Conservation (phyloP, 768 basidiomycete species). For the Cystofilobasidium ferigula region DNA sequence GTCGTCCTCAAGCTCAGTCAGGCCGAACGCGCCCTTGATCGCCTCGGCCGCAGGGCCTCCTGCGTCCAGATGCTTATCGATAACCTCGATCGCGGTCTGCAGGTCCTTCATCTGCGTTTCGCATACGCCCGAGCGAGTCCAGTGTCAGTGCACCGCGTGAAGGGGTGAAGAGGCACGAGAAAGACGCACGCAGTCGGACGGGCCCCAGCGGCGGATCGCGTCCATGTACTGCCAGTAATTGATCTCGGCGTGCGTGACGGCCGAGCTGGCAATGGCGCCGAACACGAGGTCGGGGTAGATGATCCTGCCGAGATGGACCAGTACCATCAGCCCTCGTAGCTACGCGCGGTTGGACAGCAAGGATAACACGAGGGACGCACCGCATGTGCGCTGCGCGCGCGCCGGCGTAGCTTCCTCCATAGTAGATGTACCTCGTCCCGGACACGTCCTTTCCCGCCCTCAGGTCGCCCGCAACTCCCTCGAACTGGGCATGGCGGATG, state of each 20-base stretch:
- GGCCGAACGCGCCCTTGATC: constrained; percentile 68
- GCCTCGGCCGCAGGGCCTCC: constrained; percentile 39
- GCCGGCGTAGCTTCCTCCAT: constrained; percentile 80
- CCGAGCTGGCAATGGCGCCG: constrained; percentile 34
- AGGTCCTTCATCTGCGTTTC: constrained; percentile 33
- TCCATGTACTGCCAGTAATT: constrained; percentile 75
- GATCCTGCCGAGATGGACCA: too few species aligned
- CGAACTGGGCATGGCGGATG: constrained; percentile 47
- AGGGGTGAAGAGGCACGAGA: background rate
- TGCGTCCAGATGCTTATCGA: constrained; percentile 31
- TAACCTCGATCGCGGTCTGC: constrained; percentile 28
- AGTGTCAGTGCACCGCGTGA: background rate
- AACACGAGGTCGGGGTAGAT: constrained; percentile 23
- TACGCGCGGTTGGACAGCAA: background rate
- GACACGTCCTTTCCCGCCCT: background rate
- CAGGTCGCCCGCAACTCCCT: constrained; percentile 10
- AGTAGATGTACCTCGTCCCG: constrained; percentile 47
- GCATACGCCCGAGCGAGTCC: background rate
- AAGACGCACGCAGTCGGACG: constrained; percentile 41
- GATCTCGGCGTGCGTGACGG: constrained; percentile 75
- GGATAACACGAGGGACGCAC: background rate
- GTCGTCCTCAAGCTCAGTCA: constrained; percentile 56
- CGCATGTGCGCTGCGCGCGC: constrained; percentile 87
- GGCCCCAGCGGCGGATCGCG: constrained; percentile 51
- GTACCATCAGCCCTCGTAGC: too few species aligned